Evolutionary conservation across 2,329 filamentous ascomycete genomes (phyloP).

Genomic region (Ophiostoma sp.): DNA sequence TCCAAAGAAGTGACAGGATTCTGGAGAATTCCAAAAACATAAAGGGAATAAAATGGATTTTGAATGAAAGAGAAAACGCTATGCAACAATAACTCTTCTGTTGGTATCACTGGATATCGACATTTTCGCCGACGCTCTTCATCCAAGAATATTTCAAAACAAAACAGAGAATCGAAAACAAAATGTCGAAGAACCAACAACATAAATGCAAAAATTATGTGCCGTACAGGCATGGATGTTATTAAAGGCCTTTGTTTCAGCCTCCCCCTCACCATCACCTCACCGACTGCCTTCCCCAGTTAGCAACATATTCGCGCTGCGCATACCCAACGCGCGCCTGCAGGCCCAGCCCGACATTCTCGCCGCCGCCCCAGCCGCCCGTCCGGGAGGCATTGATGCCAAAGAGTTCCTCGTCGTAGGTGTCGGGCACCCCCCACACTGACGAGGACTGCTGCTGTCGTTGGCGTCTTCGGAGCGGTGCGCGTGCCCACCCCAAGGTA

Average conservation of each 20-base stretch:
- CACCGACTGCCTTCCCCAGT: not conserved
- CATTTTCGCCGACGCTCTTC: not conserved
- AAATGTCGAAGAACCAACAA: no score
- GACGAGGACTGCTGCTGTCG: not conserved
- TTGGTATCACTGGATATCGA: not conserved
- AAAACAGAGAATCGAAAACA: no score
- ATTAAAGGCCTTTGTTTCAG: no score
- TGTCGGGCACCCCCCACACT: not conserved
- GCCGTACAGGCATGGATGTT: no score
- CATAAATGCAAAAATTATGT: no score
- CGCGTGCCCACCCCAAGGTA: not conserved
- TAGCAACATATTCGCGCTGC: slow-evolving; percentile 27
- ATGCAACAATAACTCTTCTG: not conserved
- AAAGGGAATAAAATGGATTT: not conserved
- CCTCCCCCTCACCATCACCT: no score
- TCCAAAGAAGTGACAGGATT: no score
- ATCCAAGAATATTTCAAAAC: no score
- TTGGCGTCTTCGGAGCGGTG: not conserved
- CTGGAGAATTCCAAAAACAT: not conserved
- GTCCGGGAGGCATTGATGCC: slow-evolving; percentile 31
- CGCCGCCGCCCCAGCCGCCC: slow-evolving; percentile 33
- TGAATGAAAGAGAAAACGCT: not conserved
- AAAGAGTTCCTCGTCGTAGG: slow-evolving; percentile 28
- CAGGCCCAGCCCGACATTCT: slow-evolving; percentile 32
- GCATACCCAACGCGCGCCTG: slow-evolving; percentile 31